These are phyloP conservation scores for Primulina huaijiensis DNA, from an alignment of 257 asterid genomes.

Conservation along the genomic window DNA sequence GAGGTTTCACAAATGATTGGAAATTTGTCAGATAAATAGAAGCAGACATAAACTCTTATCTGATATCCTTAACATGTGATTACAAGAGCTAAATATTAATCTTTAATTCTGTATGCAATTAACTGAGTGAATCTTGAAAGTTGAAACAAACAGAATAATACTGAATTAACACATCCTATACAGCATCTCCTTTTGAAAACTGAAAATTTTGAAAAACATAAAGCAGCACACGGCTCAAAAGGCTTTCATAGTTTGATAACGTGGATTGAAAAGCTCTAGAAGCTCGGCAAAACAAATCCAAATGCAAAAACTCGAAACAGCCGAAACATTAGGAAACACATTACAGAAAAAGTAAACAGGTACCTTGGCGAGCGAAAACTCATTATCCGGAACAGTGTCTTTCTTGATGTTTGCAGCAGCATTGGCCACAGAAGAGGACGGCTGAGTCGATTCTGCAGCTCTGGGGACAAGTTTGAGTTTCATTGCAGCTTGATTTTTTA, in stretches of 20 bases:
- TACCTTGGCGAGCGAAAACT: slow-evolving; percentile 83
- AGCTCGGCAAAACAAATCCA: neutral
- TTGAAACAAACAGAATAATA: neutral
- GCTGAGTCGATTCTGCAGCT: slow-evolving; percentile 85
- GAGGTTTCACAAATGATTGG: too few species aligned
- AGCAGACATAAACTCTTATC: too few species aligned
- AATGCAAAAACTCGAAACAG: slow-evolving; percentile 7
- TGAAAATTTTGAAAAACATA: too few species aligned
- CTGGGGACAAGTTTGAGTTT: slow-evolving; percentile 36
- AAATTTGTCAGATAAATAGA: too few species aligned
- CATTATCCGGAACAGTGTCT: slow-evolving; percentile 54
- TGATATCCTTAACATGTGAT: neutral
- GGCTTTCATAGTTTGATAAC: neutral
- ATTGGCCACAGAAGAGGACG: slow-evolving; percentile 35
- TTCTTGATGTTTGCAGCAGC: slow-evolving; percentile 39
- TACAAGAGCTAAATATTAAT: neutral
- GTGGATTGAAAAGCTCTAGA: neutral
- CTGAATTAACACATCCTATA: neutral
- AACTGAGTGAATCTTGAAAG: neutral
- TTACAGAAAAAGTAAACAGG: neutral
- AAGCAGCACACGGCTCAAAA: neutral
- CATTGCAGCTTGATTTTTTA: slow-evolving; percentile 13
- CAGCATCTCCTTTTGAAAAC: too few species aligned
- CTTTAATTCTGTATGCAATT: neutral
- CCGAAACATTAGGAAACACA: neutral